Evolutionary conservation across 495 filamentous ascomycete genomes (phyloP).

Genomic region (Rusavskia elegans): DNA sequence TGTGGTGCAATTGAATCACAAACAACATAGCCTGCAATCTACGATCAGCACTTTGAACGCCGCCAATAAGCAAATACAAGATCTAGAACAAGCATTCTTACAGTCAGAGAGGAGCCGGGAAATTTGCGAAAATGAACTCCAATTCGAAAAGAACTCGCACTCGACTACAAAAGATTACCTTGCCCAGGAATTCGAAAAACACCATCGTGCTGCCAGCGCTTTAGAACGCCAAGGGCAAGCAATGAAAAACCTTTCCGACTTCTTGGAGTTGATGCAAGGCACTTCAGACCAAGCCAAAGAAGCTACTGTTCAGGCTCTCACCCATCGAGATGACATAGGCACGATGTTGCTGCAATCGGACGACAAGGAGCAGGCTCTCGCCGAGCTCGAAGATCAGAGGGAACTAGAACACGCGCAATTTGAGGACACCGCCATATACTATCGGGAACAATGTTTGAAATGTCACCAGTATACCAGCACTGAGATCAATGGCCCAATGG

Average conservation of each 20-base stretch:
- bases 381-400: neutral
- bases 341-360: neutral
- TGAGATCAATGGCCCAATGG: no score
- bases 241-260: neutral
- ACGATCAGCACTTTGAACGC: no score
- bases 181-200: neutral
- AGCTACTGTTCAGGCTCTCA: neutral
- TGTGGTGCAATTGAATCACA: neutral
- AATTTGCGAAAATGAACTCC: neutral
- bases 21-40: neutral
- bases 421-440: neutral
- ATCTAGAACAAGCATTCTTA: neutral
- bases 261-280: neutral
- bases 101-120: neutral
- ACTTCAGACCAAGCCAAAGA: neutral
- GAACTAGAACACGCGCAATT: neutral
- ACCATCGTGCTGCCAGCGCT: neutral
- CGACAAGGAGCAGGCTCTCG: neutral
- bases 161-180: neutral
- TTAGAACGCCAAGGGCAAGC: neutral
- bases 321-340: neutral
- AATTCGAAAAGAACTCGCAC: neutral
- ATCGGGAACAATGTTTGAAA: neutral
- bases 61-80: neutral
- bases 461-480: neutral